Conservation (phyloP, 2,329 filamentous ascomycete species). For the Aspergillus piperis region DNA sequence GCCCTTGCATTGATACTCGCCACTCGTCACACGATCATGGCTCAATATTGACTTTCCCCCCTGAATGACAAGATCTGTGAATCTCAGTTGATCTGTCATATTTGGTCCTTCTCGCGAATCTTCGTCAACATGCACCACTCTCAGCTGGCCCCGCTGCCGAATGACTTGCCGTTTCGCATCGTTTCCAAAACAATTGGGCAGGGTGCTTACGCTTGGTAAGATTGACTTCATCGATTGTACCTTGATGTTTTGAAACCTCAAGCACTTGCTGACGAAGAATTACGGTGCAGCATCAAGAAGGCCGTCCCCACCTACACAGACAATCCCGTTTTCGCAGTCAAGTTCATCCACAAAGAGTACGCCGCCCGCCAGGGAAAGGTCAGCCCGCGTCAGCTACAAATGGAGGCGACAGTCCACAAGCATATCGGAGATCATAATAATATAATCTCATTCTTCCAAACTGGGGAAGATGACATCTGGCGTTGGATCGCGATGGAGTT, state of each 20-base stretch:
- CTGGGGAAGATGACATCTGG: slow-evolving; percentile 83
- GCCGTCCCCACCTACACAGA: slow-evolving; percentile 71
- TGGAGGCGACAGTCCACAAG: slow-evolving; percentile 88
- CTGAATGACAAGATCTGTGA: background rate
- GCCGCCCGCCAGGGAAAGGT: slow-evolving; percentile 86
- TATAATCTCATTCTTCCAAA: slow-evolving; percentile 88
- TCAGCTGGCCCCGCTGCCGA: slow-evolving; percentile 82
- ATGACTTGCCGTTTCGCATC: slow-evolving; percentile 85
- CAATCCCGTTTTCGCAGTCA: slow-evolving; percentile 87
- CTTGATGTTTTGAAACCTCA: background rate
- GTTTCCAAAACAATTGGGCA: slow-evolving; percentile 95
- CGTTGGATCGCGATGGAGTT: slow-evolving; percentile 98
- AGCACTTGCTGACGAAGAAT: slow-evolving; percentile 7
- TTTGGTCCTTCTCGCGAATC: slow-evolving; percentile 4
- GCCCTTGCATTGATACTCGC: slow-evolving; percentile 23
- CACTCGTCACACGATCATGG: slow-evolving; percentile 16
- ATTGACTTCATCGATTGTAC: slow-evolving; percentile 2
- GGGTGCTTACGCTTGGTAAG: slow-evolving; percentile 93
- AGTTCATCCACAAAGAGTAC: slow-evolving; percentile 97
- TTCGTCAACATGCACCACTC: slow-evolving; percentile 64
- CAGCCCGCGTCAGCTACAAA: slow-evolving; percentile 81
- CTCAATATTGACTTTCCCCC: background rate
- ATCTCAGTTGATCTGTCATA: slow-evolving; percentile 1
- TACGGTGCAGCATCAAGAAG: slow-evolving; percentile 77
- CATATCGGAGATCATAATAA: slow-evolving; percentile 88